A percentile compares a stretch with the other conserved stretches of the same genome.
phyloP scores from a whole-genome alignment of 2,329 filamentous ascomycete species.

The Juglanconis sp. region DNA sequence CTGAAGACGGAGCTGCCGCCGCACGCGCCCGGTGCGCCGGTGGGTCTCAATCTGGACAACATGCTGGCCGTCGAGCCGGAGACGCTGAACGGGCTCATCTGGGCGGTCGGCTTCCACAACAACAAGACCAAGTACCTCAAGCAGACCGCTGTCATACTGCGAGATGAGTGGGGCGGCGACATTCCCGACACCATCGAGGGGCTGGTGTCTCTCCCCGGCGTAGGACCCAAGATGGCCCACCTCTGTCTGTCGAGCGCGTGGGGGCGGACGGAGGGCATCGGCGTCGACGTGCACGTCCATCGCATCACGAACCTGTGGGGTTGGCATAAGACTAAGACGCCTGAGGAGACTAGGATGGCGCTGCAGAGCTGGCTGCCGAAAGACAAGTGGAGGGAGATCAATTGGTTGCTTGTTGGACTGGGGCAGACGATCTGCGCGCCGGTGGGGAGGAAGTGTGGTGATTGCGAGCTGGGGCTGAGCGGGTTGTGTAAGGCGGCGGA shows the following conservation, averaged over 20 bases:
- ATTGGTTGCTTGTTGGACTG: constrained; percentile 81
- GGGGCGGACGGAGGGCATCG: constrained; percentile 69
- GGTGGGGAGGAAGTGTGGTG: constrained; percentile 75
- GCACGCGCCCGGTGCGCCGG: constrained; percentile 38
- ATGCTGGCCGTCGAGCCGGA: constrained; percentile 68
- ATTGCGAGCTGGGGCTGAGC: constrained; percentile 74
- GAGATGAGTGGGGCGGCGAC: constrained; percentile 67
- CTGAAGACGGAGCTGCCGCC: constrained; percentile 71
- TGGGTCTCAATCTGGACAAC: constrained; percentile 69
- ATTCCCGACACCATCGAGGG: constrained; percentile 77
- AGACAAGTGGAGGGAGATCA: constrained; percentile 90
- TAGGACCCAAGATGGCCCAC: constrained; percentile 94
- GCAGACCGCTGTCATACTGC: constrained; percentile 67
- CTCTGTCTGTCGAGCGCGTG: constrained; percentile 75
- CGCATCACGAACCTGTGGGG: constrained; percentile 93
- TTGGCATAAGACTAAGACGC: constrained; percentile 78
- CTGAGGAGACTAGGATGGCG: constrained; percentile 75
- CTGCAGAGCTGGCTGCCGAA: constrained; percentile 80
- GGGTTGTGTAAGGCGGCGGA: constrained; percentile 76
- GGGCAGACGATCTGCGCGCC: constrained; percentile 85
- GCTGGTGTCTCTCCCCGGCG: constrained; percentile 74
- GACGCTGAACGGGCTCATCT: constrained; percentile 69
- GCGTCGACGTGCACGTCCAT: constrained; percentile 93
- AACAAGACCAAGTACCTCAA: constrained; percentile 86
- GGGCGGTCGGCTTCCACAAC: constrained; percentile 88